Conservation (phyloP, 163 green algal genomes). For the Smithsoniella earleae region DNA sequence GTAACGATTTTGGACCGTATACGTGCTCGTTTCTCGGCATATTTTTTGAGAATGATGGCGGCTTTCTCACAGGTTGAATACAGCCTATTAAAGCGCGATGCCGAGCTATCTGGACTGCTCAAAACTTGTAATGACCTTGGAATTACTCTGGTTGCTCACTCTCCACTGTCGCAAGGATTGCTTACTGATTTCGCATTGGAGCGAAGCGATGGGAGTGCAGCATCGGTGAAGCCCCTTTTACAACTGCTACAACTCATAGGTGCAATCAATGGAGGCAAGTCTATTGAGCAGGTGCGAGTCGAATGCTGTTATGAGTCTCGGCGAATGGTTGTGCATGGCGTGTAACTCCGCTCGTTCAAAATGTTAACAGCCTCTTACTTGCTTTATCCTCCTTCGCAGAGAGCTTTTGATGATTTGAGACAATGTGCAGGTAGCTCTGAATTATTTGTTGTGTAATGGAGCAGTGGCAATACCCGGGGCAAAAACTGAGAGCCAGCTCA, state of each 20-base stretch:
- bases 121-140: slow-evolving; percentile 38
- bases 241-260: slow-evolving; percentile 47
- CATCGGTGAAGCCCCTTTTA: slow-evolving; percentile 34
- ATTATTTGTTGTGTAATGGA: slow-evolving; percentile 35
- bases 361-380: too few relatives aligned
- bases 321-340: too few relatives aligned
- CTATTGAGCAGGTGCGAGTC: slow-evolving; percentile 29
- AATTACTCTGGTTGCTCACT: slow-evolving; percentile 41
- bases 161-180: slow-evolving; percentile 39
- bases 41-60: too few relatives aligned
- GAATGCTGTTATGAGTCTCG: background rate
- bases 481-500: slow-evolving; percentile 27
- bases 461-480: slow-evolving; percentile 34
- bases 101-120: slow-evolving; percentile 37
- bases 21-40: too few relatives aligned
- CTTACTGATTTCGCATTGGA: slow-evolving; percentile 35
- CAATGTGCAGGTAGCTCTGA: slow-evolving; percentile 42
- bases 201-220: background rate
- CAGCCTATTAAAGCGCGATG: slow-evolving; percentile 35
- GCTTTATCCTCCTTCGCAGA: too few relatives aligned
- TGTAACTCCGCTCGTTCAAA: too few relatives aligned
- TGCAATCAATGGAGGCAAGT: slow-evolving; percentile 32
- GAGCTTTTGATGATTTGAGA: too few relatives aligned
- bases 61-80: slow-evolving; percentile 47
- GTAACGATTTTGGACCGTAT: too few relatives aligned